Percentiles rank a stretch among this genome's conserved stretches.
Evolutionary conservation across 345 rosid species (phyloP).

Genomic region (Physaria fendleri): DNA sequence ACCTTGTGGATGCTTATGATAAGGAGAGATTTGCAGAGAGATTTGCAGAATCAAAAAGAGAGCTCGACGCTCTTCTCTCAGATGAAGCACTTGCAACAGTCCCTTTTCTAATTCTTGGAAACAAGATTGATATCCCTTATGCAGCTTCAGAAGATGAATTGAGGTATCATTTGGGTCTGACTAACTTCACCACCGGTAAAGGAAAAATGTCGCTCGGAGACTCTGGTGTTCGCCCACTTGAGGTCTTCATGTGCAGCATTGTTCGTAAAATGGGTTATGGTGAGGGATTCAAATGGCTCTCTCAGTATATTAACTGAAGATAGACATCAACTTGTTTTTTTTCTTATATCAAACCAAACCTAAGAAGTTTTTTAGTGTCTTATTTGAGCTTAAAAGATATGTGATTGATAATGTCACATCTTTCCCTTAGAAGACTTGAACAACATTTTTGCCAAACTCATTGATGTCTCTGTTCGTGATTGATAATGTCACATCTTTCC

Average conservation of each 20-base stretch:
- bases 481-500: too few species aligned
- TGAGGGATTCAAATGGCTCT: conserved; percentile 72
- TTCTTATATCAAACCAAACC: conserved; percentile 19
- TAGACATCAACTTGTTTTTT: neutral
- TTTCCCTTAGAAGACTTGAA: conserved; percentile 18
- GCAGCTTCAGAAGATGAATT: conserved; percentile 72
- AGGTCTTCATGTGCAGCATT: conserved; percentile 73
- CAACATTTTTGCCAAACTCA: conserved; percentile 22
- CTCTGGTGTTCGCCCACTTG: conserved; percentile 54
- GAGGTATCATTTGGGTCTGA: conserved; percentile 56
- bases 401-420: too few species aligned
- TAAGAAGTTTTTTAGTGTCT: conserved; percentile 4
- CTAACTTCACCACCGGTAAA: conserved; percentile 70
- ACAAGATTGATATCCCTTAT: conserved; percentile 65
- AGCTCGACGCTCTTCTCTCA: conserved; percentile 57
- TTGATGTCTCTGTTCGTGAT: conserved; percentile 16
- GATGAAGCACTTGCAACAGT: conserved; percentile 56
- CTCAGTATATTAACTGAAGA: conserved; percentile 59
- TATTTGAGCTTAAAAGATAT: conserved; percentile 2
- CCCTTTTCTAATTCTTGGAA: conserved; percentile 59
- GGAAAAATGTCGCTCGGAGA: conserved; percentile 49
- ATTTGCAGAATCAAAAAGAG: conserved; percentile 52
- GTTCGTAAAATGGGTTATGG: conserved; percentile 78
- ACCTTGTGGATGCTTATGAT: too few species aligned
- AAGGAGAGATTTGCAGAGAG: conserved; percentile 53